phyloP scores from a whole-genome alignment of 2,329 filamentous ascomycete species.

The Hypoxylon sp. region DNA sequence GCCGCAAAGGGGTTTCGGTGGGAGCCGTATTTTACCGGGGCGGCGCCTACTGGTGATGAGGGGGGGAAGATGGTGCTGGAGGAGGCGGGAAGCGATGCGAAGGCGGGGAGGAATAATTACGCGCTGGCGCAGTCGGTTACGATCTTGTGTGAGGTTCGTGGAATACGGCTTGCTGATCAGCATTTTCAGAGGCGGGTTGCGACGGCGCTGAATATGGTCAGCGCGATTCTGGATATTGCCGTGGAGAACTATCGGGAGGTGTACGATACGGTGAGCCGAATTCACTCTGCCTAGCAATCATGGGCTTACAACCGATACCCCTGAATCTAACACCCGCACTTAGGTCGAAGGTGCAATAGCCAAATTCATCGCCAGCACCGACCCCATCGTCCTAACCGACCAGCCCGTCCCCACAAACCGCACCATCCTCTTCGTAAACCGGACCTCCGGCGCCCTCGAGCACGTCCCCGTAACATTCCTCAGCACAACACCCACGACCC shows the following conservation, averaged over 20 bases:
- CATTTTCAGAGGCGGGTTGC: slow-evolving; percentile 42
- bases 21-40: slow-evolving; percentile 46
- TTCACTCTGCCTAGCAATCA: not conserved
- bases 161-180: slow-evolving; percentile 41
- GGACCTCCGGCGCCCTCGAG: slow-evolving; percentile 32
- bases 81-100: slow-evolving; percentile 41
- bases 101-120: slow-evolving; percentile 37
- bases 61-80: slow-evolving; percentile 31
- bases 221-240: slow-evolving; percentile 40
- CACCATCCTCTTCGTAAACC: slow-evolving; percentile 38
- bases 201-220: slow-evolving; percentile 40
- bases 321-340: not conserved
- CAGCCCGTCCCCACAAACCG: slow-evolving; percentile 32
- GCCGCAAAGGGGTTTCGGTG: slow-evolving; percentile 43
- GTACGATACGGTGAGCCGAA: slow-evolving; percentile 28
- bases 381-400: slow-evolving; percentile 42
- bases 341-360: slow-evolving; percentile 33
- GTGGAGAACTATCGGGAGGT: slow-evolving; percentile 36
- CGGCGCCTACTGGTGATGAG: slow-evolving; percentile 2
- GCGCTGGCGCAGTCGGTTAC: slow-evolving; percentile 39
- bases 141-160: slow-evolving; percentile 40
- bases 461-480: slow-evolving; percentile 38
- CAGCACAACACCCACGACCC: slow-evolving; percentile 37
- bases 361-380: slow-evolving; percentile 35
- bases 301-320: not conserved